A percentile compares a stretch with the other conserved stretches of the same genome.
phyloP scores from a whole-genome alignment of 805 yeast species.

The Naumovozyma castellii region DNA sequence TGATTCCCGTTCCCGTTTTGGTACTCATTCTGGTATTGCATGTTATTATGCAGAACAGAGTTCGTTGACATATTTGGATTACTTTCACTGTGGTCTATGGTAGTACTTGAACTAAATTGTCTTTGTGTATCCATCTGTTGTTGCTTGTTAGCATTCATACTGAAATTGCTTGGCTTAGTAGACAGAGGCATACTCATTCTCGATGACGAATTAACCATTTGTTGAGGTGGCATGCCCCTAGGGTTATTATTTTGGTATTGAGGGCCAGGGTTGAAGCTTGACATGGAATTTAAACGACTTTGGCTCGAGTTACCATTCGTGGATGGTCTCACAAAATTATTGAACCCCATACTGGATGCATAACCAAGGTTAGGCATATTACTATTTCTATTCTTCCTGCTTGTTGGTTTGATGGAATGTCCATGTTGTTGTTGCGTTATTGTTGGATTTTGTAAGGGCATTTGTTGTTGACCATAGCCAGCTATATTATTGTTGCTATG shows the following conservation, averaged over 20 bases:
- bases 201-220: constrained; percentile 1
- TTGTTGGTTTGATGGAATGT: constrained; percentile 27
- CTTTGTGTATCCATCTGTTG: constrained; percentile 11
- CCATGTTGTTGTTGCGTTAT: constrained; percentile 8
- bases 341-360: constrained; percentile 22
- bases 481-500: neutral
- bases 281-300: constrained; percentile 21
- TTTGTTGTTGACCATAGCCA: constrained; percentile 1
- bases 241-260: constrained; percentile 1
- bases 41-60: constrained; percentile 17
- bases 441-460: neutral
- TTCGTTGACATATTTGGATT: constrained; percentile 17
- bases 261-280: constrained; percentile 15
- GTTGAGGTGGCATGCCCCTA: neutral
- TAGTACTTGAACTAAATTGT: constrained; percentile 19
- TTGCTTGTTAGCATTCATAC: constrained; percentile 5
- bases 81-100: constrained; percentile 6
- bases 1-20: constrained; percentile 3
- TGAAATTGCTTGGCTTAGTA: constrained; percentile 5
- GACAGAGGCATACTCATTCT: constrained; percentile 10
- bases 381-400: constrained; percentile 30
- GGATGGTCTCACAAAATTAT: constrained; percentile 12
- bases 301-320: constrained; percentile 9
- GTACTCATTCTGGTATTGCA: neutral
- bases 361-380: constrained; percentile 26